phyloP scores from a whole-genome alignment of 2,329 filamentous ascomycete genomes.

The Fusarium tjaetaba region DNA sequence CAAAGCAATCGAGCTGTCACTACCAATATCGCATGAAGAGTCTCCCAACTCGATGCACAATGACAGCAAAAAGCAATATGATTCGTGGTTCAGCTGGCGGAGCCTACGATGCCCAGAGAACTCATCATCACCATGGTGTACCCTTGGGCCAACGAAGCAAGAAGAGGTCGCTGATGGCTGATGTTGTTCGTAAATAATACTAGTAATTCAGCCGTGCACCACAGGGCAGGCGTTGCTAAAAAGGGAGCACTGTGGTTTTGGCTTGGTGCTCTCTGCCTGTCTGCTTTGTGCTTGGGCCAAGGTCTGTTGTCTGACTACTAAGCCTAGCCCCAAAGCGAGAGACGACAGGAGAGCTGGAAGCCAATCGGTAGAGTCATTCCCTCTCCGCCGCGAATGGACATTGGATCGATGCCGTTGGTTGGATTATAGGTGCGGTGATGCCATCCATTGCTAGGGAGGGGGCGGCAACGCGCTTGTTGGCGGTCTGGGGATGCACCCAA shows the following conservation, averaged over 20 bases:
- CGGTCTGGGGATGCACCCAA: conserved; percentile 23
- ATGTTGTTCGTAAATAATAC: not conserved
- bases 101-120: conserved; percentile 1
- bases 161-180: conserved; percentile 25
- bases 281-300: conserved; percentile 8
- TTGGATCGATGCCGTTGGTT: conserved; percentile 4
- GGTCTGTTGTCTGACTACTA: conserved; percentile 19
- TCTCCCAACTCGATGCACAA: not conserved
- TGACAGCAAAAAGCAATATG: not conserved
- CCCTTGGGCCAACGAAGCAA: conserved; percentile 12
- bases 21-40: not conserved
- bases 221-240: conserved; percentile 29
- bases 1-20: not conserved
- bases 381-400: conserved; percentile 10
- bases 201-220: conserved; percentile 28
- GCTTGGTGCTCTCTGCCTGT: not conserved
- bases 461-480: conserved; percentile 34
- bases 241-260: conserved; percentile 23
- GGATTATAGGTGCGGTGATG: conserved; percentile 34
- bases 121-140: conserved; percentile 16
- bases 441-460: conserved; percentile 21
- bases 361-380: conserved; percentile 17
- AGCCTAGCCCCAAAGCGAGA: conserved; percentile 18
- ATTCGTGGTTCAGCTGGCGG: not conserved
- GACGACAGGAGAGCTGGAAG: conserved; percentile 14